Evolutionary conservation across 2,329 filamentous ascomycete genomes (phyloP).

Genomic region (Zymoseptoria crescenta): DNA sequence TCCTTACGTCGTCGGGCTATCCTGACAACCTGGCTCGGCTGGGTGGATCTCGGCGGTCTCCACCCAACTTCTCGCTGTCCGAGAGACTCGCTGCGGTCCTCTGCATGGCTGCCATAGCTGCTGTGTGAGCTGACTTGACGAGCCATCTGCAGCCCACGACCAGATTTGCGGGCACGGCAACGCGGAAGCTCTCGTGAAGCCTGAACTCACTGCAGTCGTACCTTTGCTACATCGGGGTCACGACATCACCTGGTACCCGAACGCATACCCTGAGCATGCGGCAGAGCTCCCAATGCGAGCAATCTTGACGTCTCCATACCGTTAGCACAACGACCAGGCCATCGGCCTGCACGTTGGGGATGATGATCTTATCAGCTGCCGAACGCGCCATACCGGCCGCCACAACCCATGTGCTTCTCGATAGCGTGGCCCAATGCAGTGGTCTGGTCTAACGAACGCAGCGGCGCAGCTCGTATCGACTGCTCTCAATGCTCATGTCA

Average conservation of each 20-base stretch:
- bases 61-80: slow-evolving; percentile 3
- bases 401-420: slow-evolving; percentile 11
- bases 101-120: neutral
- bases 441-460: neutral
- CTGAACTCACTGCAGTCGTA: neutral
- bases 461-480: neutral
- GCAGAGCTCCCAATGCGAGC: neutral
- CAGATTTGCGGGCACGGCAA: neutral
- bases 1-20: slow-evolving; percentile 11
- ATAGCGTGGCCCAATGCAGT: slow-evolving; percentile 9
- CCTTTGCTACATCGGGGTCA: neutral
- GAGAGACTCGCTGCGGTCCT: neutral
- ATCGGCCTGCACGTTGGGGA: slow-evolving; percentile 1
- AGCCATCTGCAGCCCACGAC: neutral
- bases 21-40: slow-evolving; percentile 16
- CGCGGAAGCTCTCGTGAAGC: neutral
- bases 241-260: neutral
- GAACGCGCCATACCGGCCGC: neutral
- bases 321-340: neutral
- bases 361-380: slow-evolving; percentile 10
- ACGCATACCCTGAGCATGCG: neutral
- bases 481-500: neutral
- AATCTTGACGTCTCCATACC: neutral
- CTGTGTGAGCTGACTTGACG: neutral
- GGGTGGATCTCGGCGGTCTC: slow-evolving; percentile 9